These are phyloP conservation scores for Funneliformis caledonium DNA, from an alignment of 371 early-diverging fungal species.

Conservation along the genomic window DNA sequence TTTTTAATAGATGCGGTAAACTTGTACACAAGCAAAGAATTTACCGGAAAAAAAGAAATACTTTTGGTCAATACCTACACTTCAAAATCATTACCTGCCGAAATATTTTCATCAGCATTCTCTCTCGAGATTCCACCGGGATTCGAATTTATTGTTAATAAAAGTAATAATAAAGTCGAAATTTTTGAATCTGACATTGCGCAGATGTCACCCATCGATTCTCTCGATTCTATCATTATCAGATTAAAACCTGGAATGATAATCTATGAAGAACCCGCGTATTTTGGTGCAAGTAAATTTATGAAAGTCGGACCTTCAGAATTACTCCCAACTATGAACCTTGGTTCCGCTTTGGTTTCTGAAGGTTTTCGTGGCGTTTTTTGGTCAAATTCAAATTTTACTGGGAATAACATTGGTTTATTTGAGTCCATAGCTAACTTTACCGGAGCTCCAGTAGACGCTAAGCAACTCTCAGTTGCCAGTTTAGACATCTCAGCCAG, in stretches of 20 bases:
- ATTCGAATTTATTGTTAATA: slow-evolving; percentile 28
- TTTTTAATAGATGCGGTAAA: slow-evolving; percentile 30
- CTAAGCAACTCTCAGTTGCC: neutral
- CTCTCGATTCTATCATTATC: neutral
- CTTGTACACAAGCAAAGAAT: slow-evolving; percentile 8
- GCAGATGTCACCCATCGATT: neutral
- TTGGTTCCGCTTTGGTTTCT: slow-evolving; percentile 35
- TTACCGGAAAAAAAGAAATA: neutral
- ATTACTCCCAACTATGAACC: neutral
- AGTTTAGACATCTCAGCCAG: slow-evolving; percentile 13
- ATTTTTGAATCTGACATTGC: slow-evolving; percentile 23
- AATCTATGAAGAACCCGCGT: slow-evolving; percentile 24
- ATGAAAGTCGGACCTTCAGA: neutral
- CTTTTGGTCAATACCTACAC: neutral
- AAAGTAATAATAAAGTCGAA: neutral
- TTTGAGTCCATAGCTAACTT: slow-evolving; percentile 36
- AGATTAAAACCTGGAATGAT: slow-evolving; percentile 27
- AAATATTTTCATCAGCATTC: slow-evolving; percentile 29
- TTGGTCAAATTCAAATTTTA: slow-evolving; percentile 10
- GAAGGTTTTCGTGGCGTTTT: slow-evolving; percentile 8
- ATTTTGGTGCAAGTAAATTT: slow-evolving; percentile 36
- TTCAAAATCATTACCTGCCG: slow-evolving; percentile 8
- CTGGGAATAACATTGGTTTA: slow-evolving; percentile 30
- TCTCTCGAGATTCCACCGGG: slow-evolving; percentile 39
- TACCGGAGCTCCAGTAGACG: neutral